A percentile compares a stretch with the other conserved stretches of the same genome.
phyloP scores from a whole-genome alignment of 352 stramenopile species.

The Phytopythium vexans region DNA sequence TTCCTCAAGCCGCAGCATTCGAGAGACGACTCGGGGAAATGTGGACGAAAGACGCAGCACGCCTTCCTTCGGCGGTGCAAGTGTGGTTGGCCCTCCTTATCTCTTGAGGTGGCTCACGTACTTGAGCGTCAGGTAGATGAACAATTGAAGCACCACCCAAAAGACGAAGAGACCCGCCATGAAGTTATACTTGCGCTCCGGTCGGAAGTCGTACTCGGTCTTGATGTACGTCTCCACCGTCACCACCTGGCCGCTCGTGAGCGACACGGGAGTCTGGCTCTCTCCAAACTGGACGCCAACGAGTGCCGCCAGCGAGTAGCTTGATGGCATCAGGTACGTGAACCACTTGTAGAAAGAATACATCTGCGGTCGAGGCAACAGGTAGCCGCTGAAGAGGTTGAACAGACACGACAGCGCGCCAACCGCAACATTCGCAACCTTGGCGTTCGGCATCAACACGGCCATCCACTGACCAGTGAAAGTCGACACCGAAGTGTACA shows the following conservation, averaged over 20 bases:
- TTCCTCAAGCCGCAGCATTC: too few relatives aligned
- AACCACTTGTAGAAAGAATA: slow-evolving; percentile 68
- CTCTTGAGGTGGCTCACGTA: slow-evolving; percentile 71
- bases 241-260: slow-evolving; percentile 8
- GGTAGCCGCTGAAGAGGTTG: slow-evolving; percentile 62
- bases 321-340: slow-evolving; percentile 55
- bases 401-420: slow-evolving; percentile 63
- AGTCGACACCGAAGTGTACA: slow-evolving; percentile 59
- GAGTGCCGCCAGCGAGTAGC: slow-evolving; percentile 44
- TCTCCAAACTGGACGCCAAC: slow-evolving; percentile 37
- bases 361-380: slow-evolving; percentile 53
- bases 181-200: slow-evolving; percentile 41
- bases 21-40: too few relatives aligned
- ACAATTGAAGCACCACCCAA: slow-evolving; percentile 48
- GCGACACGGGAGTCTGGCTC: slow-evolving; percentile 20
- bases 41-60: too few relatives aligned
- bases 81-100: too few relatives aligned
- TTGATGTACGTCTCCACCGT: slow-evolving; percentile 31
- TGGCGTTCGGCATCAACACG: slow-evolving; percentile 62
- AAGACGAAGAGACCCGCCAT: slow-evolving; percentile 46
- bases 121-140: slow-evolving; percentile 63
- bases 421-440: slow-evolving; percentile 75
- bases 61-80: too few relatives aligned
- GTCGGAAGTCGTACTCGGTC: slow-evolving; percentile 51
- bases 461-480: slow-evolving; percentile 77